Conservation (phyloP, 1,139 yeast genomes). For the Yarrowia galli region DNA sequence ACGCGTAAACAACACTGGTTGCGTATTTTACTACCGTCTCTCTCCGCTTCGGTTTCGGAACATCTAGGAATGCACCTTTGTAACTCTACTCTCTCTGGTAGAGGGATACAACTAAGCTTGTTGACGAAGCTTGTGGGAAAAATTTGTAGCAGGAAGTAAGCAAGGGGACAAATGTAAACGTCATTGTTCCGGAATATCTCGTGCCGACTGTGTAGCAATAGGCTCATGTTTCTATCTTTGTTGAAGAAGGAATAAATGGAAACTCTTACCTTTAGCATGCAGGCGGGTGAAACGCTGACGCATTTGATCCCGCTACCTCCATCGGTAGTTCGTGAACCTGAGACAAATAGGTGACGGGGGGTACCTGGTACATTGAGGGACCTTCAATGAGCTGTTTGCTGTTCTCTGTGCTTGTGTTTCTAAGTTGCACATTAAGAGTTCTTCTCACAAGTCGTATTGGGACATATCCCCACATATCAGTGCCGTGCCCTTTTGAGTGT, state of each 20-base stretch:
- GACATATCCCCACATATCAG: constrained; percentile 2
- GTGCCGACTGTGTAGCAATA: neutral
- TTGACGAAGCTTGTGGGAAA: constrained; percentile 9
- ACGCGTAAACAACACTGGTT: neutral
- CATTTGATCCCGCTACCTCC: neutral
- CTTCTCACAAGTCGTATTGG: neutral
- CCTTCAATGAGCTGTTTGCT: neutral
- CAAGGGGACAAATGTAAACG: constrained; percentile 3
- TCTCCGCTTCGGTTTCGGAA: neutral
- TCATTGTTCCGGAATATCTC: constrained; percentile 3
- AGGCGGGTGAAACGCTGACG: constrained; percentile 16
- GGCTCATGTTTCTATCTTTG: constrained; percentile 25
- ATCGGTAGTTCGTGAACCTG: neutral
- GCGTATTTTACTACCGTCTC: neutral
- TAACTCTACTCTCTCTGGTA: neutral
- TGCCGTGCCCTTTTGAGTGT: constrained; percentile 19
- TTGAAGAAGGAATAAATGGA: neutral
- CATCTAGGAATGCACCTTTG: neutral
- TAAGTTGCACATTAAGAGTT: neutral
- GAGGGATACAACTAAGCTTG: neutral
- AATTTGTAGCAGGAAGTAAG: constrained; percentile 1
- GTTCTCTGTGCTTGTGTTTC: neutral
- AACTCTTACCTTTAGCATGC: constrained; percentile 6
- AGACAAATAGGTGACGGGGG: neutral
- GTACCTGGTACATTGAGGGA: neutral